phyloP scores from a whole-genome alignment of 352 stramenopile genomes.

The Phytophthora idaei region DNA sequence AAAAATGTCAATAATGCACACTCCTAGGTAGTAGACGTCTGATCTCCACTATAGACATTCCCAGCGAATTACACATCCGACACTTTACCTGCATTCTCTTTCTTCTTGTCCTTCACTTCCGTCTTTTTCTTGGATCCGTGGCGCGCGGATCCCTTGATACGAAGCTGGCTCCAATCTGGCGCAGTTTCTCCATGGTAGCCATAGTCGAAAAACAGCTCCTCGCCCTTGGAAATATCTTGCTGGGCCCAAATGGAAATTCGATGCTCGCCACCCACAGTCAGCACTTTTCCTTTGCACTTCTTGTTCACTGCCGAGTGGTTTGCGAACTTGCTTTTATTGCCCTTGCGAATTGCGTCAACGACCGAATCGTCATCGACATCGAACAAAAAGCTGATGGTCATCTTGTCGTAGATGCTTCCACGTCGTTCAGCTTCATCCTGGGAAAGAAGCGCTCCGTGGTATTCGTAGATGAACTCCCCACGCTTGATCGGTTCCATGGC shows the following conservation, averaged over 20 bases:
- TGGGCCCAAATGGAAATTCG: constrained; percentile 93
- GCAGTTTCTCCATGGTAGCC: constrained; percentile 66
- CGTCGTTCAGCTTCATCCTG: constrained; percentile 76
- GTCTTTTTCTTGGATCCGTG: constrained; percentile 27
- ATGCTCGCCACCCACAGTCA: constrained; percentile 86
- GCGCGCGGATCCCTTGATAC: constrained; percentile 44
- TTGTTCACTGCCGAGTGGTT: constrained; percentile 75
- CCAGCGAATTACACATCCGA: neutral
- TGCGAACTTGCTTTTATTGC: constrained; percentile 94
- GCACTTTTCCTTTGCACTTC: constrained; percentile 85
- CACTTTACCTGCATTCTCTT: constrained; percentile 24
- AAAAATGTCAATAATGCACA: constrained; percentile 1
- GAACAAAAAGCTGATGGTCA: constrained; percentile 91
- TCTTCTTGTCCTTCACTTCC: constrained; percentile 31
- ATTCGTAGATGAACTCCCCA: constrained; percentile 77
- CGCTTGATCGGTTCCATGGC: constrained; percentile 64
- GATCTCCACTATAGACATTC: neutral
- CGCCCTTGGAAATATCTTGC: constrained; percentile 85
- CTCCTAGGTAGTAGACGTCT: neutral
- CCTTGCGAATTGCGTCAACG: constrained; percentile 91
- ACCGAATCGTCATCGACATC: constrained; percentile 89
- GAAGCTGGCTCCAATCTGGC: constrained; percentile 68
- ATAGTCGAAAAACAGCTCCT: constrained; percentile 79
- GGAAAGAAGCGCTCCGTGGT: constrained; percentile 64
- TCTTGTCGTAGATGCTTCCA: constrained; percentile 88